Evolutionary conservation across 805 yeast genomes (phyloP).

Genomic region (Lipomyces yamanashiensis): DNA sequence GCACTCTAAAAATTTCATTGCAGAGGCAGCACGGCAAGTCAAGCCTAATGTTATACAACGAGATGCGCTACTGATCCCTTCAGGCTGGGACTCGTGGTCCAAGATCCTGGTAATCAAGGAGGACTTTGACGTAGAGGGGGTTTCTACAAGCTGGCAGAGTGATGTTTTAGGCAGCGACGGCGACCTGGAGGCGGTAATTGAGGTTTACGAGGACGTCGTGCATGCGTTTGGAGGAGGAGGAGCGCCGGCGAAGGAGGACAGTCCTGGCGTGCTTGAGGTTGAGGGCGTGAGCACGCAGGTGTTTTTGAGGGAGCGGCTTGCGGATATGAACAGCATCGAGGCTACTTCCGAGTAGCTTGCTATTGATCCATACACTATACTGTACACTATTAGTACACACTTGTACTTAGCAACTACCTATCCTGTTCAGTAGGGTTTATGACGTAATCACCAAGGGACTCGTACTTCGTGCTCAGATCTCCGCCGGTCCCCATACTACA

Average conservation of each 20-base stretch:
- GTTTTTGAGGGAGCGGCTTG: slow-evolving; percentile 27
- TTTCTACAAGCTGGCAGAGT: slow-evolving; percentile 38
- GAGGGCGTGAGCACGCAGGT: slow-evolving; percentile 16
- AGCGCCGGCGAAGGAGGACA: neutral
- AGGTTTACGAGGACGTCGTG: slow-evolving; percentile 36
- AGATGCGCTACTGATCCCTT: slow-evolving; percentile 40
- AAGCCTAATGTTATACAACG: slow-evolving; percentile 38
- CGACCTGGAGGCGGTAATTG: slow-evolving; percentile 25
- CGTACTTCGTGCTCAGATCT: neutral
- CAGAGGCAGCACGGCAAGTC: slow-evolving; percentile 21
- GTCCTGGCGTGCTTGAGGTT: slow-evolving; percentile 14
- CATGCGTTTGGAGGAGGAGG: slow-evolving; percentile 30
- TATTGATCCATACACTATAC: neutral
- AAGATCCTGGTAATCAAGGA: slow-evolving; percentile 42
- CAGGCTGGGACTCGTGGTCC: slow-evolving; percentile 46
- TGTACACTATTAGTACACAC: neutral
- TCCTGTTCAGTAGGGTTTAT: no score
- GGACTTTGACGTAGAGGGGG: slow-evolving; percentile 37
- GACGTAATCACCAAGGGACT: neutral
- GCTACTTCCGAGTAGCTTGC: neutral
- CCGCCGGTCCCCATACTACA: neutral
- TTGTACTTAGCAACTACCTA: no score
- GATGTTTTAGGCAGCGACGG: slow-evolving; percentile 21
- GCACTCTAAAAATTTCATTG: slow-evolving; percentile 2
- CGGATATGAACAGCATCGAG: slow-evolving; percentile 27